These are phyloP conservation scores for Kodamaea anthophila DNA, from an alignment of 1,139 yeast species.

Conservation along the genomic window DNA sequence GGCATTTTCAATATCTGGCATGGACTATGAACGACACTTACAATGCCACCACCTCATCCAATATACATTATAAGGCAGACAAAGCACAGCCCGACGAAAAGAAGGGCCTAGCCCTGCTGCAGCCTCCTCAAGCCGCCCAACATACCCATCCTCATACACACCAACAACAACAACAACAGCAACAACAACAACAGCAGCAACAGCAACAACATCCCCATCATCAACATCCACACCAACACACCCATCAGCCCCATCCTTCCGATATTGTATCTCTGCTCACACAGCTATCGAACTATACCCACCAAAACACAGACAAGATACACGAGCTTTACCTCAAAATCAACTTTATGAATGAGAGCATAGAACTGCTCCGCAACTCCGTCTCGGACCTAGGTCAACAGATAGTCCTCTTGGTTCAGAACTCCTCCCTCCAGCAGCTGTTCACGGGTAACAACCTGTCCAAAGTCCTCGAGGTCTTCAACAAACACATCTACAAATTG, in stretches of 20 bases:
- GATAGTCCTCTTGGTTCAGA: slow-evolving; percentile 10
- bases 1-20: not conserved
- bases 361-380: slow-evolving; percentile 13
- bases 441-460: slow-evolving; percentile 6
- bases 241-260: slow-evolving; percentile 2
- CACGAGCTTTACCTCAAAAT: slow-evolving; percentile 21
- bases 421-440: slow-evolving; percentile 5
- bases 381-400: slow-evolving; percentile 12
- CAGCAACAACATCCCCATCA: slow-evolving; percentile 1
- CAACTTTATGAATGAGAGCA: slow-evolving; percentile 21
- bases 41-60: slow-evolving; percentile 8
- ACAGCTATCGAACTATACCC: slow-evolving; percentile 16
- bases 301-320: slow-evolving; percentile 18
- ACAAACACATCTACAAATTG: slow-evolving; percentile 18
- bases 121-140: not conserved
- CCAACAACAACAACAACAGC: slow-evolving; percentile 4
- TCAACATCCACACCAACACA: slow-evolving; percentile 2
- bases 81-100: slow-evolving; percentile 4
- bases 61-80: slow-evolving; percentile 9
- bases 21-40: slow-evolving; percentile 13
- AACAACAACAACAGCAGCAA: slow-evolving; percentile 2
- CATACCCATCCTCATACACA: slow-evolving; percentile 5
- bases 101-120: slow-evolving; percentile 1
- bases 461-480: slow-evolving; percentile 16
- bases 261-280: slow-evolving; percentile 10